Conservation (phyloP, 2,329 filamentous ascomycete genomes). For the Aspergillus udagawae region DNA sequence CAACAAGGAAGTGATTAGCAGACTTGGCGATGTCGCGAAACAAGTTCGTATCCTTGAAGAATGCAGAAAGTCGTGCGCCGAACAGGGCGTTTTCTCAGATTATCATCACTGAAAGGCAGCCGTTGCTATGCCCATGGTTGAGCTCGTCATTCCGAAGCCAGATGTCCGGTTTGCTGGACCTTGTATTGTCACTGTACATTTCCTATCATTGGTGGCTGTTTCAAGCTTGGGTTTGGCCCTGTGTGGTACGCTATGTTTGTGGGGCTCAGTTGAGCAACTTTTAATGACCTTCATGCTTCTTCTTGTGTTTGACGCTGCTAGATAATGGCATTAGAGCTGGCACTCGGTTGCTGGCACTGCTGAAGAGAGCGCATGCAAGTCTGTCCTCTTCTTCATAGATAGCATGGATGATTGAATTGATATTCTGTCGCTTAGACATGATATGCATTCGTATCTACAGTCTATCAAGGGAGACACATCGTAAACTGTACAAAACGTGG, state of each 20-base stretch:
- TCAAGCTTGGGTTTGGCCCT: background rate
- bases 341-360: background rate
- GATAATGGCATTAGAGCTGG: background rate
- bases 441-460: background rate
- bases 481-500: background rate
- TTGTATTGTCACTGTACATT: background rate
- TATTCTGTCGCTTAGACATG: background rate
- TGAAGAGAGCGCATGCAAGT: background rate
- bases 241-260: background rate
- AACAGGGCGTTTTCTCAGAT: conserved; percentile 30
- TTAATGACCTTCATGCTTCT: background rate
- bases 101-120: conserved; percentile 21
- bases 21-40: conserved; percentile 71
- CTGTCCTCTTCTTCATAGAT: background rate
- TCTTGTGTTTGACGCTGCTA: background rate
- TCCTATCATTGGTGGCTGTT: background rate
- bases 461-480: background rate
- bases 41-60: conserved; percentile 74
- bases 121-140: background rate
- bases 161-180: background rate
- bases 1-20: conserved; percentile 74
- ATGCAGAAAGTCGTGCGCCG: conserved; percentile 55
- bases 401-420: background rate
- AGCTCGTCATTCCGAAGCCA: background rate
- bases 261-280: background rate